Evolutionary conservation across 805 yeast genomes (phyloP), one percentile per base, ranked within the genome.

Genomic region (Debaryomyces prosopidis): DNA sequence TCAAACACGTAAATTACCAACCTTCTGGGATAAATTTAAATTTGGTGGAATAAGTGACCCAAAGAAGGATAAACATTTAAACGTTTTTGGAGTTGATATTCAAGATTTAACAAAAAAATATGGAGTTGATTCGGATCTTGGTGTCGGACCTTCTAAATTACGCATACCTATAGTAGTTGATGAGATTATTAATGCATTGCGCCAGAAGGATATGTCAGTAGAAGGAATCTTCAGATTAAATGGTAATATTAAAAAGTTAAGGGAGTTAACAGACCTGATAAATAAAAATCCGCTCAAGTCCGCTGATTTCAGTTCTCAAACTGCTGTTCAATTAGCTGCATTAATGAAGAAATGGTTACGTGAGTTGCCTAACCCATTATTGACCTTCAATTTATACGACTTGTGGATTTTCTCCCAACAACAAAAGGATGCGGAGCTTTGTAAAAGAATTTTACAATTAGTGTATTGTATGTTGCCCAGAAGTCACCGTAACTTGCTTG

Each of bases 161-260:
- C 77, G 83, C 31, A 86, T 94, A 35, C 99, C 99, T 0, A 76
- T 88, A 39, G 72, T 94, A 32, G 76, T 94, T 36, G 98, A 92
- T 57, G 98, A 94, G 57, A 71, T 91, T 14, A 81, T 94, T 30
- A 79, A 81, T 26, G 87, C 96, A 0, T 79, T 94, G 72, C 80
- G 88, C 43, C 92, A 86, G 48, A 89, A 88, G 75, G 98, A 94
- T 66, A 81, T 92, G 85, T 88, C 97, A 2, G 90, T 84, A 26
- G 99, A 94, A 65, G 99, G 99, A 48, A 85, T 94, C 4, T 94
- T 94, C 77, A 81, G 99, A 57, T 86, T 91, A 60, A 94, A 94
- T 61, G 99, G 99, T 58, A 94, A 94, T 61, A 91, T 94, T 59
- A 82, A 90, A 55, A 78, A 87, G 37, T 71, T 92, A 41, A 81